Percentiles rank a stretch among this genome's conserved stretches.
Evolutionary conservation across 768 basidiomycete genomes (phyloP).

Genomic region (Suillus fuscotomentosus): DNA sequence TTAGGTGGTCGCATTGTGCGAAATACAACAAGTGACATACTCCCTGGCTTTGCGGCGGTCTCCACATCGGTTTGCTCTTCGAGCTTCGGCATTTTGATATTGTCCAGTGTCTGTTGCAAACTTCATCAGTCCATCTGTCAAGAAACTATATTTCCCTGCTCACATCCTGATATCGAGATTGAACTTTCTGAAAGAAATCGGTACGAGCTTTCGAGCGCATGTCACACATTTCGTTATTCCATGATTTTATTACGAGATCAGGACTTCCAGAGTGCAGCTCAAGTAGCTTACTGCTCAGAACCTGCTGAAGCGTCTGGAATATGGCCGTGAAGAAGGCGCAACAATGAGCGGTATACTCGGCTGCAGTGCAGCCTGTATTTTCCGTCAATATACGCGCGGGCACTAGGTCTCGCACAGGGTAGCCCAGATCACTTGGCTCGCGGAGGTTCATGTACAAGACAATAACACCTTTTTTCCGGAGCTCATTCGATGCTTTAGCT

Average conservation of each 20-base stretch:
- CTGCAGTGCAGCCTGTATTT: neutral
- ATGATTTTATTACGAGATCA: neutral
- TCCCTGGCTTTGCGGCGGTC: neutral
- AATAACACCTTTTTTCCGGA: constrained; percentile 12
- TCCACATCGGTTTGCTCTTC: neutral
- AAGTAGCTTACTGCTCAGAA: neutral
- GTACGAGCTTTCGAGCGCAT: neutral
- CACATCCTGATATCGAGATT: neutral
- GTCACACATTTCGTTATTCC: neutral
- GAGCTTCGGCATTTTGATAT: neutral
- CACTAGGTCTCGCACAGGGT: constrained; percentile 14
- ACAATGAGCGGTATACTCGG: constrained; percentile 7
- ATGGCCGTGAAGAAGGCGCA: constrained; percentile 15
- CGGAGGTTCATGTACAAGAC: constrained; percentile 20
- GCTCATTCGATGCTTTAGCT: neutral
- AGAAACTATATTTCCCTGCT: neutral
- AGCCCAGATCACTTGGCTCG: neutral
- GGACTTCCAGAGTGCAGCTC: neutral
- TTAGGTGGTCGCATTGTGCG: neutral
- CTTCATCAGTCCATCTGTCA: neutral
- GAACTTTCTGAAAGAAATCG: constrained; percentile 3
- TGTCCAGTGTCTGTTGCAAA: neutral
- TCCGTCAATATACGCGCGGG: constrained; percentile 15
- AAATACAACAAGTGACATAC: neutral
- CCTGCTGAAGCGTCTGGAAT: constrained; percentile 3